Conservation (phyloP, 768 basidiomycete genomes). For the Peribolospora baueri region DNA sequence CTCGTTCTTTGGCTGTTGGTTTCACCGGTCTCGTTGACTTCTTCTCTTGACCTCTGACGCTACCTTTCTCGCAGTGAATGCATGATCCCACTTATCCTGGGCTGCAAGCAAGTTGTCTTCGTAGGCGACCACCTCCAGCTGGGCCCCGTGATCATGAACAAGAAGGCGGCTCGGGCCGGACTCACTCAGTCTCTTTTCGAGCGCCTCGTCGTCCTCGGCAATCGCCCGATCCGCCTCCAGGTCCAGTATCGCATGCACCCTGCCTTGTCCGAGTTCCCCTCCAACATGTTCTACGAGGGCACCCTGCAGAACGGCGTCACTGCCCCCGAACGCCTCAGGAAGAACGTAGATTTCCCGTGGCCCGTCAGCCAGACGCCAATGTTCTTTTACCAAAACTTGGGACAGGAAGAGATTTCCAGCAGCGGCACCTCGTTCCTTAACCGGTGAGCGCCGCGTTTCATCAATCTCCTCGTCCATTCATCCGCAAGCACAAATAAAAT, state of each 20-base stretch:
- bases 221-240: constrained; percentile 90
- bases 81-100: constrained; percentile 95
- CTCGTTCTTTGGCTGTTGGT: constrained; percentile 8
- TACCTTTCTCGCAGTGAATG: constrained; percentile 33
- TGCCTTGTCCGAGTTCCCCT: constrained; percentile 94
- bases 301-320: constrained; percentile 97
- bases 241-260: constrained; percentile 99
- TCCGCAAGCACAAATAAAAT: neutral
- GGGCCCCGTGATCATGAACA: constrained; percentile 99
- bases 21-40: neutral
- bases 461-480: neutral
- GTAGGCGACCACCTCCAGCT: constrained; percentile 66
- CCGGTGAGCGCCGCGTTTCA: constrained; percentile 27
- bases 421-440: constrained; percentile 97
- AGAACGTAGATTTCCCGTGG: constrained; percentile 99
- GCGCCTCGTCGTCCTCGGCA: constrained; percentile 78
- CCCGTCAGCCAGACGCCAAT: constrained; percentile 89
- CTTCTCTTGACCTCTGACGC: neutral
- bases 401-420: constrained; percentile 94
- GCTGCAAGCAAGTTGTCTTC: constrained; percentile 93
- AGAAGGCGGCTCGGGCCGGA: constrained; percentile 97
- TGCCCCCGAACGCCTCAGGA: constrained; percentile 83
- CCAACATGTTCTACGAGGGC: constrained; percentile 99
- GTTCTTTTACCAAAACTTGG: constrained; percentile 99
- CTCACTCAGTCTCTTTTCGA: constrained; percentile 96